Evolutionary conservation across 2,329 filamentous ascomycete species (phyloP).

Genomic region (Hymenoscyphus repandus): DNA sequence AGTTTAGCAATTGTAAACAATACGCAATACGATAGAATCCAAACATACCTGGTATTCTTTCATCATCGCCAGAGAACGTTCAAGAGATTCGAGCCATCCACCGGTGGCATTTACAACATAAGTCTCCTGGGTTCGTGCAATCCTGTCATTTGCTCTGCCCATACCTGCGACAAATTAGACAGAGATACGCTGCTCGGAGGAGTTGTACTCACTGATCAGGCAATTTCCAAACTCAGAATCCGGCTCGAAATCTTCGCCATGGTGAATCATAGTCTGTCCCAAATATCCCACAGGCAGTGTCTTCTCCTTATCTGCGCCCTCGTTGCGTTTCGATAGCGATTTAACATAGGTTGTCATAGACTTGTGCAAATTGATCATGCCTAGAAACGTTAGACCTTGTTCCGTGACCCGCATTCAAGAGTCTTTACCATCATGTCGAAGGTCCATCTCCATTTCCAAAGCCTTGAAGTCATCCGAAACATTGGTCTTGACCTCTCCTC

Average conservation of each 20-base stretch:
- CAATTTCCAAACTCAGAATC: constrained; percentile 90
- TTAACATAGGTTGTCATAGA: constrained; percentile 85
- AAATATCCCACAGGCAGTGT: constrained; percentile 72
- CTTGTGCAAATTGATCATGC: constrained; percentile 83
- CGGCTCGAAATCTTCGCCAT: constrained; percentile 88
- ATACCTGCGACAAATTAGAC: constrained; percentile 46
- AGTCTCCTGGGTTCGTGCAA: constrained; percentile 78
- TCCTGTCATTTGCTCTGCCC: constrained; percentile 81
- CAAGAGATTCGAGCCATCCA: constrained; percentile 87
- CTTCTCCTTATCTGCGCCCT: constrained; percentile 84
- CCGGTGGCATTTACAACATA: constrained; percentile 74
- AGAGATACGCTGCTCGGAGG: background rate
- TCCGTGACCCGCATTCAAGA: background rate
- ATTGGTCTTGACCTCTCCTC: constrained; percentile 78
- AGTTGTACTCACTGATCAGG: constrained; percentile 52
- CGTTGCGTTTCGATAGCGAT: constrained; percentile 76
- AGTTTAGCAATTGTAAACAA: constrained; percentile 15
- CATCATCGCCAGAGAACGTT: constrained; percentile 87
- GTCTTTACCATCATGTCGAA: constrained; percentile 75
- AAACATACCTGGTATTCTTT: constrained; percentile 85
- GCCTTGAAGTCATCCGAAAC: constrained; percentile 88
- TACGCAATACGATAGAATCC: background rate
- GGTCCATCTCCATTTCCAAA: constrained; percentile 82
- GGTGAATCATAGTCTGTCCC: constrained; percentile 77
- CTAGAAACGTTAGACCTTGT: constrained; percentile 43